Evolutionary conservation across 805 yeast genomes (phyloP).

Genomic region (Yamadazyma insecticola): DNA sequence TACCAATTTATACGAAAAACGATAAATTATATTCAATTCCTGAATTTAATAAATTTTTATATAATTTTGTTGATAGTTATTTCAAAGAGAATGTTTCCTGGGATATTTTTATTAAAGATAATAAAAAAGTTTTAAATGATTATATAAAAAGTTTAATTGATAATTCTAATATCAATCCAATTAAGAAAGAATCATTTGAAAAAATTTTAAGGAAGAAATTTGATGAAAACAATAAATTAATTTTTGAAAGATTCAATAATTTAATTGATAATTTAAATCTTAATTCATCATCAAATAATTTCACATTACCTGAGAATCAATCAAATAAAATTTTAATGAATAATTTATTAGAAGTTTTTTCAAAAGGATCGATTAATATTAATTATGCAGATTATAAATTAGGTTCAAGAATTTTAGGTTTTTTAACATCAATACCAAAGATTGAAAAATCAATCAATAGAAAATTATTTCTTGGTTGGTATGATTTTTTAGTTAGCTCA

Average conservation of each 20-base stretch:
- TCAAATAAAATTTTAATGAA: slow-evolving; percentile 22
- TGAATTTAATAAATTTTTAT: slow-evolving; percentile 33
- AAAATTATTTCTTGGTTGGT: slow-evolving; percentile 36
- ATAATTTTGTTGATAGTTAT: slow-evolving; percentile 27
- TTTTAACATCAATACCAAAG: slow-evolving; percentile 25
- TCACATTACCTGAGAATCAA: slow-evolving; percentile 3
- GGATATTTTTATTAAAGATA: slow-evolving; percentile 19
- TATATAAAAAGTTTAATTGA: slow-evolving; percentile 10
- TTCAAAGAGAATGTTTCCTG: slow-evolving; percentile 15
- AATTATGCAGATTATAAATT: slow-evolving; percentile 37
- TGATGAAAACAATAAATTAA: slow-evolving; percentile 17
- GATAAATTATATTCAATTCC: slow-evolving; percentile 34
- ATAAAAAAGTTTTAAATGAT: slow-evolving; percentile 15
- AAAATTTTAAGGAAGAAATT: slow-evolving; percentile 16
- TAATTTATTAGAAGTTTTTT: slow-evolving; percentile 24
- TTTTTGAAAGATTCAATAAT: slow-evolving; percentile 19
- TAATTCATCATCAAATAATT: slow-evolving; percentile 5
- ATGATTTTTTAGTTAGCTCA: slow-evolving; percentile 25
- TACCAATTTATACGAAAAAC: slow-evolving; percentile 28
- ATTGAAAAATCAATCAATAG: slow-evolving; percentile 18
- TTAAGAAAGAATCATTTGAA: slow-evolving; percentile 21
- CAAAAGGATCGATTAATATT: slow-evolving; percentile 30
- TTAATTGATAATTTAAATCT: slow-evolving; percentile 22
- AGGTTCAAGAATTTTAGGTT: slow-evolving; percentile 38
- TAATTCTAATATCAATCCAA: slow-evolving; percentile 8